These are phyloP conservation scores for Solanum pennellii DNA, from an alignment of 257 asterid genomes.

Conservation along the genomic window DNA sequence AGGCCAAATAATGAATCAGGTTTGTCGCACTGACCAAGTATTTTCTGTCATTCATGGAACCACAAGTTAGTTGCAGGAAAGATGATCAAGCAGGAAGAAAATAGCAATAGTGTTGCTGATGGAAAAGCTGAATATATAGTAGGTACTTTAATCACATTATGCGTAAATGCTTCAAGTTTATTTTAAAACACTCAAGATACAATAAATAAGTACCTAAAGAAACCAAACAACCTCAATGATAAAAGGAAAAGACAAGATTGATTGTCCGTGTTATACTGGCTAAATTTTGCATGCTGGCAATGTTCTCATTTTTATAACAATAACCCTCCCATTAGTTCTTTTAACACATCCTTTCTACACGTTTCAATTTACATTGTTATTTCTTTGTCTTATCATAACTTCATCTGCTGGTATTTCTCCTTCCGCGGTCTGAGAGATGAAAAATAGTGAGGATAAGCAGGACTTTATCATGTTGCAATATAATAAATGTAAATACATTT, in stretches of 20 bases:
- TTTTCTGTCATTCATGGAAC: constrained; percentile 27
- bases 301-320: background rate
- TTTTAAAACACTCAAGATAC: background rate
- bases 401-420: background rate
- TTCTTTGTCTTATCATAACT: background rate
- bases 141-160: background rate
- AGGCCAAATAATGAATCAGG: constrained; percentile 51
- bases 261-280: background rate
- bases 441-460: background rate
- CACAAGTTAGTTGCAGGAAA: background rate
- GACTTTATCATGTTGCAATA: background rate
- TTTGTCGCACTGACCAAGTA: constrained; percentile 46
- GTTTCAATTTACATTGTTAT: background rate
- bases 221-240: background rate
- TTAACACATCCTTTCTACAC: background rate
- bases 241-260: background rate
- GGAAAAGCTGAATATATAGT: background rate
- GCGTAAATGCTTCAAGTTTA: background rate
- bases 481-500: background rate
- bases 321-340: background rate
- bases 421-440: background rate
- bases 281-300: background rate
- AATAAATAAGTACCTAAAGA: background rate
- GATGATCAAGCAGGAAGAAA: background rate
- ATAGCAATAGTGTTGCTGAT: background rate